These are phyloP conservation scores for Penicillium daleae DNA, from an alignment of 495 filamentous ascomycete genomes.

Conservation along the genomic window DNA sequence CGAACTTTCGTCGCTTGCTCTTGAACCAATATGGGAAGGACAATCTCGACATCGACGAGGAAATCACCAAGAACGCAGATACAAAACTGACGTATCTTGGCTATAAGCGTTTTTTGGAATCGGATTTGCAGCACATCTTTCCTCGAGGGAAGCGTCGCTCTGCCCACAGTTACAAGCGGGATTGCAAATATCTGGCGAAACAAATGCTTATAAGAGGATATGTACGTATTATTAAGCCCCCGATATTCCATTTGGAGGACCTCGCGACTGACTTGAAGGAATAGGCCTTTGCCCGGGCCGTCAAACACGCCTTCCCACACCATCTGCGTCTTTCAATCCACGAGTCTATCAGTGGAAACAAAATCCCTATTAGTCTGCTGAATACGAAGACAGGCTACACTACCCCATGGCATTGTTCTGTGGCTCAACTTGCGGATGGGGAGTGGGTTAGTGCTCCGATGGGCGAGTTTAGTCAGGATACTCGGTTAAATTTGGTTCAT, in stretches of 20 bases:
- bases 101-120: constrained; percentile 15
- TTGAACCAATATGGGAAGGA: constrained; percentile 11
- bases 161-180: constrained; percentile 13
- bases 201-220: constrained; percentile 18
- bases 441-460: constrained; percentile 10
- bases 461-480: constrained; percentile 14
- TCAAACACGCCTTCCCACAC: constrained; percentile 9
- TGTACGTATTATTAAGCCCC: constrained; percentile 6
- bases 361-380: constrained; percentile 15
- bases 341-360: constrained; percentile 12
- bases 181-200: constrained; percentile 15
- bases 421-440: constrained; percentile 13
- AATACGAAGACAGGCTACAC: constrained; percentile 14
- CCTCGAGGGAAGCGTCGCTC: constrained; percentile 11
- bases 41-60: constrained; percentile 12
- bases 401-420: constrained; percentile 16
- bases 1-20: constrained; percentile 14
- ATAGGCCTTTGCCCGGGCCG: constrained; percentile 13
- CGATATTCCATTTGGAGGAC: neutral
- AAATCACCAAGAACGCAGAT: constrained; percentile 12
- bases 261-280: neutral
- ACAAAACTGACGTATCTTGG: constrained; percentile 17
- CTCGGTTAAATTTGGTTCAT: constrained; percentile 10
- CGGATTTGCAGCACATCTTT: constrained; percentile 14
- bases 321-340: constrained; percentile 17